Conservation (phyloP, 108 stramenopile genomes). For the Fragilaria radians region DNA sequence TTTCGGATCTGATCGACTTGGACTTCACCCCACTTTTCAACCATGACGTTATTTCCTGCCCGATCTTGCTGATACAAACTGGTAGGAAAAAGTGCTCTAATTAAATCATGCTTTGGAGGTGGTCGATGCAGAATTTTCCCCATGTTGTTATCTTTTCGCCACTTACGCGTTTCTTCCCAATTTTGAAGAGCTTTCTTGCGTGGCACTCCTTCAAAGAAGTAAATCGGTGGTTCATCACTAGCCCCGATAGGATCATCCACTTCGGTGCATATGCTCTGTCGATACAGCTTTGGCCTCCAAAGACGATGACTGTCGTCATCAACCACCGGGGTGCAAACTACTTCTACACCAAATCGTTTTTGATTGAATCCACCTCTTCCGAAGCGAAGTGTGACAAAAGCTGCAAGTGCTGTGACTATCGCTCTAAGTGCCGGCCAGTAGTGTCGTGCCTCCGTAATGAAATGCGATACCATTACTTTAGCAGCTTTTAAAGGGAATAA, state of each 20-base stretch:
- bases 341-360: background rate
- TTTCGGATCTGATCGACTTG: background rate
- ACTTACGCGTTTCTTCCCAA: conserved; percentile 5
- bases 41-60: background rate
- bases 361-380: background rate
- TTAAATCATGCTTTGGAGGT: conserved; percentile 2
- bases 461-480: background rate
- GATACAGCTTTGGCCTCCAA: background rate
- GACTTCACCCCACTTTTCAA: conserved; percentile 5
- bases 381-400: background rate
- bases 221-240: background rate
- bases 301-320: background rate
- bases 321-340: background rate
- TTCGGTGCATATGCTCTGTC: background rate
- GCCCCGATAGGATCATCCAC: background rate
- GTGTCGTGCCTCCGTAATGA: background rate
- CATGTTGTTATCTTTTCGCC: background rate
- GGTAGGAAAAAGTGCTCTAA: background rate
- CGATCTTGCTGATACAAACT: conserved; percentile 5
- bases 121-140: conserved; percentile 3
- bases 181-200: conserved; percentile 1
- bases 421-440: background rate
- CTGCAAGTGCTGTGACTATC: background rate
- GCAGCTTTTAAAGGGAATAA: too few relatives aligned
- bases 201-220: conserved; percentile 1